Conservation (phyloP, 306 rosid species). For the peach (Prunus persica) region Prunus_persica_NCBIv2 NC_034009.1:8554501-8555000, state of each 20-base stretch:
- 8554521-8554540: slow-evolving; percentile 57
- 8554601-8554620: slow-evolving; percentile 95
- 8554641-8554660: slow-evolving; percentile 59
- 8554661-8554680: slow-evolving; percentile 51
- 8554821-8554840: slow-evolving; percentile 84
- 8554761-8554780: slow-evolving; percentile 61
- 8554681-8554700: slow-evolving; percentile 70
- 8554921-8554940: slow-evolving; percentile 24
- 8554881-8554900: slow-evolving; percentile 33
- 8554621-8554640: slow-evolving; percentile 55
- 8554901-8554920: slow-evolving; percentile 41
- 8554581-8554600: slow-evolving; percentile 75
- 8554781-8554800: slow-evolving; percentile 50
- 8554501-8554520: slow-evolving; percentile 77
- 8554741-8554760: slow-evolving; percentile 63
- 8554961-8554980: slow-evolving; percentile 62
- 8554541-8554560: slow-evolving; percentile 40
- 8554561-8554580: slow-evolving; percentile 57
- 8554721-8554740: slow-evolving; percentile 83
- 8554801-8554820: slow-evolving; percentile 63
- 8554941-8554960: slow-evolving; percentile 68
- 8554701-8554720: slow-evolving; percentile 82
- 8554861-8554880: slow-evolving; percentile 71
- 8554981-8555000: slow-evolving; percentile 89
- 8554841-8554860: slow-evolving; percentile 62